phyloP scores from a whole-genome alignment of 371 early-diverging fungal genomes.

The Parasitella parasitica region DNA sequence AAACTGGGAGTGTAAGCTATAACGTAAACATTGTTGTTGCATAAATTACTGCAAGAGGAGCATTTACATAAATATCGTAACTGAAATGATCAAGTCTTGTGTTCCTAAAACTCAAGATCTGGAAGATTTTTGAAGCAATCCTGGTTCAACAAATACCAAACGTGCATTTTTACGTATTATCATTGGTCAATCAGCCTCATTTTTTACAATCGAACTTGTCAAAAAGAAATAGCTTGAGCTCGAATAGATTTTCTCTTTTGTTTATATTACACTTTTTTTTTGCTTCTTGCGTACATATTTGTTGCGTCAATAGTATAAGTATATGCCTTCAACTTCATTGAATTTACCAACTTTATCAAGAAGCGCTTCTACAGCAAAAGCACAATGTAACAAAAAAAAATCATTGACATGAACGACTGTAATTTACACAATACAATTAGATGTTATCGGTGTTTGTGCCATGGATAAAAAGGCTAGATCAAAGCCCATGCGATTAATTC shows the following conservation, averaged over 20 bases:
- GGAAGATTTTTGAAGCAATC: background rate
- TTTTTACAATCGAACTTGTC: background rate
- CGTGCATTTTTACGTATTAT: background rate
- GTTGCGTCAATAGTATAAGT: background rate
- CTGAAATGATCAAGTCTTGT: background rate
- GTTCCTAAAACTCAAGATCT: background rate
- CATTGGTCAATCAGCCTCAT: background rate
- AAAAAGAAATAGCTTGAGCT: background rate
- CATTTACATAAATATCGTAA: background rate
- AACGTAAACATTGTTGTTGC: background rate
- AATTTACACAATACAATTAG: constrained; percentile 30
- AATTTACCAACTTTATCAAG: background rate
- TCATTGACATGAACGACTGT: background rate
- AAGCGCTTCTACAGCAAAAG: background rate
- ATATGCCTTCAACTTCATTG: background rate
- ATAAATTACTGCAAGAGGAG: background rate
- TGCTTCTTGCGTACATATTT: background rate
- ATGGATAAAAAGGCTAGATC: constrained; percentile 95
- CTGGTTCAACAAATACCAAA: background rate
- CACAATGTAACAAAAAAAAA: background rate
- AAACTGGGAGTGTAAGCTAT: background rate
- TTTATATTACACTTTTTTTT: background rate
- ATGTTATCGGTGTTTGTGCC: constrained; percentile 87
- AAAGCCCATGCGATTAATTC: constrained; percentile 95
- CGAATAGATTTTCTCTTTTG: background rate